Evolutionary conservation across 805 yeast genomes (phyloP).

Genomic region (Candida maltosa): DNA sequence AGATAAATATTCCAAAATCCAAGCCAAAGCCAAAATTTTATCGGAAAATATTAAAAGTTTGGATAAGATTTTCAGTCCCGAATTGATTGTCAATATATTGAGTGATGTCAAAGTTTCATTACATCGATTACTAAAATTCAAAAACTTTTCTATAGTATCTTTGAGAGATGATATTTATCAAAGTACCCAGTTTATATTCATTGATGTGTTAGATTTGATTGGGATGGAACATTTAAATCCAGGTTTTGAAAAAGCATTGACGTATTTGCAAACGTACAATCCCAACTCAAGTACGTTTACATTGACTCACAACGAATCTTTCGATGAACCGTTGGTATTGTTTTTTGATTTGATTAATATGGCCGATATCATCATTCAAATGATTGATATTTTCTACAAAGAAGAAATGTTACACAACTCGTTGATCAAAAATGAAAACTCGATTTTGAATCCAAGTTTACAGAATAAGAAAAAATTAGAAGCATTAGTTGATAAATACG

Average conservation of each 20-base stretch:
- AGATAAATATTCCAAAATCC: conserved; percentile 56
- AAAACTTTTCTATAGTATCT: conserved; percentile 30
- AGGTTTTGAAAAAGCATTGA: conserved; percentile 82
- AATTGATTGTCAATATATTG: conserved; percentile 67
- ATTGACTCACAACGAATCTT: conserved; percentile 23
- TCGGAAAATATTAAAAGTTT: conserved; percentile 72
- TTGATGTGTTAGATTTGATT: conserved; percentile 57
- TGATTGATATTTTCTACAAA: conserved; percentile 86
- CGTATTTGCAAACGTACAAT: conserved; percentile 65
- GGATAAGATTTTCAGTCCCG: conserved; percentile 74
- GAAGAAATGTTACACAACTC: conserved; percentile 65
- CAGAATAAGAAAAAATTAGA: conserved; percentile 82
- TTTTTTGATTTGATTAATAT: conserved; percentile 89
- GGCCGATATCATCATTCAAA: conserved; percentile 89
- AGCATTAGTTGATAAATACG: conserved; percentile 75
- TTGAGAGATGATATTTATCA: conserved; percentile 30
- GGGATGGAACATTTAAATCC: conserved; percentile 74
- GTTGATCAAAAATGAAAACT: conserved; percentile 66
- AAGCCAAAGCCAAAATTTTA: conserved; percentile 77
- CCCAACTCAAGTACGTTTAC: conserved; percentile 43
- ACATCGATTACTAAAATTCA: conserved; percentile 48
- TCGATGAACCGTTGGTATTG: conserved; percentile 79
- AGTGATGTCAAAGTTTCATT: conserved; percentile 66
- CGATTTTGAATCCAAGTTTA: conserved; percentile 73
- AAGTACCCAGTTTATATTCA: conserved; percentile 61